Base-by-base conservation (phyloP, 2,329 filamentous ascomycete genomes). In the Arthrobotrys iridis region DNA sequence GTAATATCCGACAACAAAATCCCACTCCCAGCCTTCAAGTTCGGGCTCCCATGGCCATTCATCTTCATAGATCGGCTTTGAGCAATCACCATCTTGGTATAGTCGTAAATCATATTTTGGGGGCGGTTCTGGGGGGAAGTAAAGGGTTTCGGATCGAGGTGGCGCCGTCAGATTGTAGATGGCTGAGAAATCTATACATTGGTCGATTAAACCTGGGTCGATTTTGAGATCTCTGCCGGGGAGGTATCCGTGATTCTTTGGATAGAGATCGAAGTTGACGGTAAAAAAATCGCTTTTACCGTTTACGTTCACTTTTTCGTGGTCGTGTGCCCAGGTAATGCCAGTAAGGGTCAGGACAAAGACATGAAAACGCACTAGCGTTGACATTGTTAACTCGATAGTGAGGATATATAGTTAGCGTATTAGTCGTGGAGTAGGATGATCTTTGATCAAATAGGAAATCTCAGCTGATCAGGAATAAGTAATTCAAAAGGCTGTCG, bases 21-120 rank as follows among this genome's bases (percentile, higher is more conserved):
- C 52, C 40, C 58, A 55, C 1, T 50, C 33, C 20, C 43, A 37
- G 11, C 15, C 43, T 30, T 55, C 48, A 4, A 55, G 2, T 1
- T 37, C 15, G 7, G 60, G 26, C 10, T 26, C 4, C 68, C 60
- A 65, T 13, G 68, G 68, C 68, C 68, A 73, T 3, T 13, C 24
- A 55, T 73, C 68, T 26, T 65, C 46, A 15, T 50, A 15, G 6
- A 73, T 52, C 2, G 40, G 28, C 20, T 65, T 73, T 3, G 22
- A 35, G 28, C 70, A 74, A 33, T 45, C 45, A 4, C 8, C 11
- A 10, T 62, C 35, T 45, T 74, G 62, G n/a, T 41, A 67, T 13
- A 74, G 55, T 18, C 30, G 13, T 7, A 74, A 24, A 15, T 66
- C 28, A 26, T 40, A 74, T 30, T 33, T n/a, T 2, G 30, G 2